phyloP scores from a whole-genome alignment of 345 rosid genomes.

The Durio zibethinus region DNA sequence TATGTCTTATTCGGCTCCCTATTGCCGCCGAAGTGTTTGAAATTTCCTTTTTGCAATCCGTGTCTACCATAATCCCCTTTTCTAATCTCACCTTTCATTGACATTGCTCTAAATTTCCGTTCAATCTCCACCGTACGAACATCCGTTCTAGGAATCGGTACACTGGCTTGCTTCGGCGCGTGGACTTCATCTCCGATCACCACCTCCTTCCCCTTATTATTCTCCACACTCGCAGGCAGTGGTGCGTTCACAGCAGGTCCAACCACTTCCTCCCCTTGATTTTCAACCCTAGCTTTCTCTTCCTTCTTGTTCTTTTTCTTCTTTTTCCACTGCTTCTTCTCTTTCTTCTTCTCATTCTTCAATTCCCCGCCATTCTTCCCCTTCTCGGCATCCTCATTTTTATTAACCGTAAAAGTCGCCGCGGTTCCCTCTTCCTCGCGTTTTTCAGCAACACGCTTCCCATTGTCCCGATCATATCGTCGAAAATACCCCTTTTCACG shows the following conservation, averaged over 20 bases:
- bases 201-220: constrained; percentile 3
- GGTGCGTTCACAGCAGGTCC: neutral
- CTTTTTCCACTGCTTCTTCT: neutral
- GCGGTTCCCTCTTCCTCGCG: neutral
- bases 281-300: constrained; percentile 6
- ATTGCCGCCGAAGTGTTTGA: neutral
- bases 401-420: neutral
- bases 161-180: constrained; percentile 2
- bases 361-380: neutral
- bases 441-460: neutral
- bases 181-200: neutral
- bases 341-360: neutral
- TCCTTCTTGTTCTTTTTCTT: neutral
- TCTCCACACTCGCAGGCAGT: neutral
- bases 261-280: neutral
- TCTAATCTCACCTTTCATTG: neutral
- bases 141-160: neutral
- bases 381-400: neutral
- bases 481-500: neutral
- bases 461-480: neutral
- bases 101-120: neutral
- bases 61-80: neutral
- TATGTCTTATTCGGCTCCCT: neutral
- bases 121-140: constrained; percentile 14
- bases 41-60: neutral